phyloP scores from a whole-genome alignment of 2,329 filamentous ascomycete species.

The Ophiobolus disseminans region DNA sequence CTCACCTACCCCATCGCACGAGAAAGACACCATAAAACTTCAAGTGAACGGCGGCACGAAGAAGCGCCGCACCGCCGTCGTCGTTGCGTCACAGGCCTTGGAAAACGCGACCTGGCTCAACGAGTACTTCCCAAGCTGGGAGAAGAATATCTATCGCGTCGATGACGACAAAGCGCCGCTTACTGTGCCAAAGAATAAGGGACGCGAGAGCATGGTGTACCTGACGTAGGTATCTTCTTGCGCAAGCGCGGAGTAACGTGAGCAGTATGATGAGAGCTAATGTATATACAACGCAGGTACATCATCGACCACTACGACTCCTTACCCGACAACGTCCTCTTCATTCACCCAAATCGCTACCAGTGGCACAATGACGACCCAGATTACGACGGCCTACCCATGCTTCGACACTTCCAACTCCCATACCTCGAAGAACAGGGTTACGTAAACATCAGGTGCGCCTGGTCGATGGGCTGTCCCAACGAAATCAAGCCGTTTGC shows the following conservation, averaged over 20 bases:
- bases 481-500: constrained; percentile 57
- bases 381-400: constrained; percentile 58
- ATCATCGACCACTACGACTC: constrained; percentile 52
- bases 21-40: constrained; percentile 17
- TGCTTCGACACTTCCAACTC: constrained; percentile 58
- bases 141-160: constrained; percentile 53
- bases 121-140: constrained; percentile 48
- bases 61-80: constrained; percentile 39
- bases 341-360: constrained; percentile 52
- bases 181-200: constrained; percentile 57
- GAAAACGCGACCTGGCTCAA: constrained; percentile 53
- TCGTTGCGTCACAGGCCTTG: constrained; percentile 48
- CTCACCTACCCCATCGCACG: constrained; percentile 10
- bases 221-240: constrained; percentile 51
- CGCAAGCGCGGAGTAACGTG: too few species aligned
- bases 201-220: constrained; percentile 59
- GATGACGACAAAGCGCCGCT: constrained; percentile 49
- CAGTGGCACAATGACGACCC: constrained; percentile 62
- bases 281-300: constrained; percentile 36
- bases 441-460: constrained; percentile 63
- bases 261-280: constrained; percentile 6
- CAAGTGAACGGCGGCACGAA: constrained; percentile 18
- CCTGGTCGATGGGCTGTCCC: constrained; percentile 61
- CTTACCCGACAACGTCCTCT: constrained; percentile 51
- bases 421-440: constrained; percentile 58